Evolutionary conservation across 371 early-diverging fungal genomes (phyloP), one percentile per base, ranked within the genome.

Genomic region (Lichtheimia ramosa): DNA sequence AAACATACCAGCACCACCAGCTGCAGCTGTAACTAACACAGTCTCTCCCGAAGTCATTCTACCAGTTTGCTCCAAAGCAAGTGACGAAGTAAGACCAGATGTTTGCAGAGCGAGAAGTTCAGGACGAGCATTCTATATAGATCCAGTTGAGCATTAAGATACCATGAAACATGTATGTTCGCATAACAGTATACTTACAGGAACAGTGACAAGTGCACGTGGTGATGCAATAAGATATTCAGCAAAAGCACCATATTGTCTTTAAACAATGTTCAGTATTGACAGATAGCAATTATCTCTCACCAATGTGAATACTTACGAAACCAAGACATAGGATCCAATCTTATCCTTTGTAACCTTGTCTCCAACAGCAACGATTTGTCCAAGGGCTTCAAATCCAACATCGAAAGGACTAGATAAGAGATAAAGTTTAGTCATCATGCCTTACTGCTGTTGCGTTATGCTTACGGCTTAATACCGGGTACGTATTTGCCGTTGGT

Each of bases 401-500:
- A 80, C 77, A 69, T 81, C 82, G 65, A 85, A 87, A 25, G 87
- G 87, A 53, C 82, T 81, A 61, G 15, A 34, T 34, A 34, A 6
- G 34, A 34, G 27, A 27, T 1, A 27, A 7, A 4, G 34, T 8
- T 34, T 34, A 34, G 10, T 10, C 2, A 8, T 34, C 10, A 34
- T 34, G 10, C 34, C 34, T 34, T 34, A 34, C 2, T 34, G 10
- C 0, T 8, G 8, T 34, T 34, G 34, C 34, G 34, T 34, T 34
- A 34, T 25, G 25, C 79, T 67, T 66, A 81, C 84, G 86, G 86
- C 58, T 82, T 75, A 23, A 75, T 66, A 24, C 53, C 69, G 27
- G 83, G 80, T 56, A 78, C 75, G 52, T 86, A 86, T 52, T 83
- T 75, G 13, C 81, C 87, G 18, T 83, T 80, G 49, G 85, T 79